phyloP scores from a whole-genome alignment of 192 early-diverging fungal genomes.

The Rhizoclosmatium sp. region DNA sequence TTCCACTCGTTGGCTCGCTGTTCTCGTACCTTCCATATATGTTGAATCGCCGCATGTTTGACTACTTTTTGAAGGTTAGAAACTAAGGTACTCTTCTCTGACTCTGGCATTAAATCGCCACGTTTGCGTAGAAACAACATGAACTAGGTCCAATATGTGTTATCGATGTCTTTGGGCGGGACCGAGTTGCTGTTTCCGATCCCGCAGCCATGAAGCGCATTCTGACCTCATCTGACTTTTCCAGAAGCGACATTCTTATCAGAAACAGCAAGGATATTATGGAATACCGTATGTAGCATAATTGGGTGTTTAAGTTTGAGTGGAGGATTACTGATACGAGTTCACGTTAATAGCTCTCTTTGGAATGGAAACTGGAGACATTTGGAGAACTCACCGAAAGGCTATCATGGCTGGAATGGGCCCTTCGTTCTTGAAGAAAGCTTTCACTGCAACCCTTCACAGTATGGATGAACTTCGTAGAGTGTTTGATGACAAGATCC shows the following conservation, averaged over 20 bases:
- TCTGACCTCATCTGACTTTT: conserved; percentile 22
- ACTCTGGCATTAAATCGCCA: not conserved
- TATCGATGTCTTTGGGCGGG: conserved; percentile 8
- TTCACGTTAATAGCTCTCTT: conserved; percentile 44
- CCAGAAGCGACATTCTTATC: conserved; percentile 6
- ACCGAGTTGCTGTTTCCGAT: conserved; percentile 1
- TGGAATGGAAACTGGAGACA: conserved; percentile 37
- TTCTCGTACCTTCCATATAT: not conserved
- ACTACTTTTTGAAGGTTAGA: not conserved
- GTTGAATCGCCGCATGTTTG: not conserved
- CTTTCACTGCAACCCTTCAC: conserved; percentile 12
- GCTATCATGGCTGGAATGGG: conserved; percentile 57
- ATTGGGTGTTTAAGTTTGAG: not conserved
- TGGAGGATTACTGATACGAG: not conserved
- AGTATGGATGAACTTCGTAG: conserved; percentile 5
- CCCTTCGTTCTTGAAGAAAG: conserved; percentile 46
- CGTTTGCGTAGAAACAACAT: not conserved
- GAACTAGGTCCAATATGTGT: not conserved
- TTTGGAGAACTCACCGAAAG: conserved; percentile 63
- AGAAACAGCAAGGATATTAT: conserved; percentile 29
- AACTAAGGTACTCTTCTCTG: not conserved
- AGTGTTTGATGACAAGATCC: conserved; percentile 11
- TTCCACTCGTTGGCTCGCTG: not conserved
- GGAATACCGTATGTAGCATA: conserved; percentile 13
- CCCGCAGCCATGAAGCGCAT: conserved; percentile 5